Base-by-base conservation (phyloP, 352 stramenopile species). In the Phytophthora sojae region DNA sequence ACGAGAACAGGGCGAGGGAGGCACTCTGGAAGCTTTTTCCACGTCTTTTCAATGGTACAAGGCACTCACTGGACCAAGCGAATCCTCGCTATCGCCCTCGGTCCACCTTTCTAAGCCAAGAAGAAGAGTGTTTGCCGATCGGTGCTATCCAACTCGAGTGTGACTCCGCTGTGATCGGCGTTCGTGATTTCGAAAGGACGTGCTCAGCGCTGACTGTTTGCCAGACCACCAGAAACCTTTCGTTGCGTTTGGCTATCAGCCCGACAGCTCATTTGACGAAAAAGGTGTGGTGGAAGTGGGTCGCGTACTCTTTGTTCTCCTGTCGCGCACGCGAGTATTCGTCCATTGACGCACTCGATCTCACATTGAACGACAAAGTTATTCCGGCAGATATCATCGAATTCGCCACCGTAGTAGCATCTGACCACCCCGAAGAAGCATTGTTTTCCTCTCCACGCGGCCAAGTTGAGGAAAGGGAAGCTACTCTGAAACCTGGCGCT, bases 271-370 rank as follows among this genome's bases (percentile, higher is more conserved):
- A 29, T 15, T 9, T 25, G 6, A 53, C 45, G 17, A 44, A 17
- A 8, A 58, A 58, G n/a, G n/a, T 17, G 12, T 58, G 25, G 26
- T 61, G 54, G 32, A 49, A 50, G n/a, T 61, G 54, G 32, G 19
- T 61, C 6, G 54, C 54, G 7, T 61, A 61, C 21, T n/a, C 54
- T 7, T 19, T 61, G 3, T 61, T 61, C 35, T 61, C 54, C 4
- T 23, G 49, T n/a, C 17, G 54, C 42, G 54, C 54, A 11, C 9
- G n/a, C 2, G 19, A 51, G 32, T 39, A 39, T 39, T 61, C 45
- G 11, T 53, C 60, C 2, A 21, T 54, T 17, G 47, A 45, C 26
- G 14, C 35, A n/a, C 17, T 53, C 6, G 8, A 6, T 3, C 37
- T 61, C 32, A 35, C 12, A 15, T 52, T 74, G 0, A 54, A 14